Base-by-base conservation (phyloP, 1,139 yeast genomes). In the Sugiyamaella xylanicola region DNA sequence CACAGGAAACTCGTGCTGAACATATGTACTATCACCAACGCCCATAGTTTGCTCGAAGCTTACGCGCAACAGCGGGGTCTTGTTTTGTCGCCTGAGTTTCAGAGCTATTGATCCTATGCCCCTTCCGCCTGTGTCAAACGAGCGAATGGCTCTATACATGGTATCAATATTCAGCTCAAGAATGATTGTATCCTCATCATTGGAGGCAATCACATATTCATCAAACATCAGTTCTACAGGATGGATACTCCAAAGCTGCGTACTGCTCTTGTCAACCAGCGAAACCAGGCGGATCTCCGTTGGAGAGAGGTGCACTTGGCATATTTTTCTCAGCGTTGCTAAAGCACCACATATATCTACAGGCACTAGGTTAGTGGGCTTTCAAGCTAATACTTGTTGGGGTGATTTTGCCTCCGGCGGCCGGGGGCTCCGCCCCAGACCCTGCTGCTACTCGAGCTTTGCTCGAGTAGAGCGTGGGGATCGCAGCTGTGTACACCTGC, bases 1-100 rank as follows among this genome's bases (percentile, higher is more conserved):
- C 2, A 69, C 67, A 17, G 68, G 69, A 7, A 72, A 53, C 39
- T 68, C 64, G 47, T 72, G 74, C 19, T 43, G 39, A 19, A 48
- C 46, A 27, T 40, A 48, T 59, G 60, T 2, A 64, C 60, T n/a
- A 63, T 61, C 29, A 53, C 45, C 32, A 58, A 63, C 62, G 15
- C 45, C 55, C n/a, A 51, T 35, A 13, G 60, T 46, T 40, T 55
- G 62, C 35, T 56, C 65, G 52, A 61, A 62, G 32, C 48, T 56
- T 41, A 60, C 49, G 20, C 58, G 56, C 37, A 68, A 53, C 50
- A 57, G 59, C 13, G 72, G 67, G 29, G 61, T 55, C 22, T 60
- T 53, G 42, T 63, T 58, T n/a, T 61, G 59, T 45, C 63, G 59
- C 11, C 57, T 59, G 25, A 68, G 59, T 55, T 61, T 58, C 39